Evolutionary conservation across 768 basidiomycete genomes (phyloP).

Genomic region (Lactarius indigo): DNA sequence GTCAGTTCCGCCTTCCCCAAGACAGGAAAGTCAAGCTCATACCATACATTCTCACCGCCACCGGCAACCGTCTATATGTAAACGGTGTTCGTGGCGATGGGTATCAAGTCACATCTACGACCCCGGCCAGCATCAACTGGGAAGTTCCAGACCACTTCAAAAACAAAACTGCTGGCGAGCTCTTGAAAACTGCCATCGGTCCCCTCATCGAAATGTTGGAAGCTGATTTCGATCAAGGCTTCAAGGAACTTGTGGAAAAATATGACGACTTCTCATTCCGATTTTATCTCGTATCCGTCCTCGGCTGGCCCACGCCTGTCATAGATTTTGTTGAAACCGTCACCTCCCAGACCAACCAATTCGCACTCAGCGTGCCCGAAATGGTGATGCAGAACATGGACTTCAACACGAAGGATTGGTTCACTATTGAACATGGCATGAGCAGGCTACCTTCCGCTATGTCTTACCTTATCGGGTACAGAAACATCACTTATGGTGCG

Average conservation of each 20-base stretch:
- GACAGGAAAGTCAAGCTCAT: conserved; percentile 20
- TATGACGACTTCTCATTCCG: conserved; percentile 28
- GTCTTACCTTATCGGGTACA: conserved; percentile 24
- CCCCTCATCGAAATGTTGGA: conserved; percentile 18
- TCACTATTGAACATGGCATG: conserved; percentile 26
- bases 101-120: conserved; percentile 3
- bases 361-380: conserved; percentile 28
- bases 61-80: conserved; percentile 23
- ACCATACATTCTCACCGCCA: conserved; percentile 20
- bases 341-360: conserved; percentile 29
- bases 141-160: conserved; percentile 3
- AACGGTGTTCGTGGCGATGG: conserved; percentile 11
- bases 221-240: conserved; percentile 18
- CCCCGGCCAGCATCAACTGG: conserved; percentile 10
- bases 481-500: conserved; percentile 26
- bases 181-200: conserved; percentile 16
- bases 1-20: neutral
- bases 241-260: conserved; percentile 17
- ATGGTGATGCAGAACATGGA: conserved; percentile 29
- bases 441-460: conserved; percentile 27
- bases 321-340: conserved; percentile 29
- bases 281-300: conserved; percentile 19
- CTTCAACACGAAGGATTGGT: conserved; percentile 27
- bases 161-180: conserved; percentile 16
- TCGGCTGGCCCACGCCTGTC: conserved; percentile 22